Percentiles rank a stretch among this genome's conserved stretches.
Conservation (phyloP, 768 basidiomycete genomes). For the Leccinum disarticulatum region DNA sequence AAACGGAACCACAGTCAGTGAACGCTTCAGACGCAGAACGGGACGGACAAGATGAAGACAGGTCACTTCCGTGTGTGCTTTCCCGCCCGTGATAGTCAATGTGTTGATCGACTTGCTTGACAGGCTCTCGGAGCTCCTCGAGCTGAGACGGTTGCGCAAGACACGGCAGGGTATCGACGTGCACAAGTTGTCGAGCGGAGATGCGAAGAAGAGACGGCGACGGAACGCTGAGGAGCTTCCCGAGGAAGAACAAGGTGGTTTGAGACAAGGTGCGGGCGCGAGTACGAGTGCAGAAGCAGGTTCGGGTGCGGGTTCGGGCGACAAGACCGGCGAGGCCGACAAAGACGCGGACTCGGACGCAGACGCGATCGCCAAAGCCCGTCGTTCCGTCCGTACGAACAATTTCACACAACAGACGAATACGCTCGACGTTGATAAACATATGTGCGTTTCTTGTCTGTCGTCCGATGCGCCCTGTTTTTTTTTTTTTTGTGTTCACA, state of each 20-base stretch:
- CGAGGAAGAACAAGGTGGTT: conserved; percentile 57
- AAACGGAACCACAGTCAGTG: conserved; percentile 20
- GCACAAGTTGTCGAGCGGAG: conserved; percentile 81
- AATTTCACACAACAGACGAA: conserved; percentile 99
- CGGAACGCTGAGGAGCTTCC: conserved; percentile 40
- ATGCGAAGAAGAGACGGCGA: conserved; percentile 70
- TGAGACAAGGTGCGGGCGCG: conserved; percentile 44
- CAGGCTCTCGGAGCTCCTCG: conserved; percentile 81
- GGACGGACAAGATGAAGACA: conserved; percentile 33
- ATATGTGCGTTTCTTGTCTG: conserved; percentile 63
- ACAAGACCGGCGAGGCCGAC: conserved; percentile 21
- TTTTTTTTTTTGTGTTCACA: not conserved
- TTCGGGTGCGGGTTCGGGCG: not conserved
- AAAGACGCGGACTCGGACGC: conserved; percentile 34
- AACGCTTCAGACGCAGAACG: conserved; percentile 10
- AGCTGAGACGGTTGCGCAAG: conserved; percentile 74
- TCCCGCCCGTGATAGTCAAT: not conserved
- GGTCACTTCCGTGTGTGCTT: conserved; percentile 49
- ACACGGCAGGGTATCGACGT: conserved; percentile 82
- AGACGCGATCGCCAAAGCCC: conserved; percentile 67
- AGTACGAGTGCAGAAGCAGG: conserved; percentile 11
- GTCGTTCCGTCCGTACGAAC: conserved; percentile 75
- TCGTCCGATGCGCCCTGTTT: not conserved
- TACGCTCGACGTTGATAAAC: conserved; percentile 94
- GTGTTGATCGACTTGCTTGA: not conserved